A percentile compares a stretch with the other conserved stretches of the same genome.
Conservation (phyloP, 306 rosid species). For the Trichosanthes truncata region DNA sequence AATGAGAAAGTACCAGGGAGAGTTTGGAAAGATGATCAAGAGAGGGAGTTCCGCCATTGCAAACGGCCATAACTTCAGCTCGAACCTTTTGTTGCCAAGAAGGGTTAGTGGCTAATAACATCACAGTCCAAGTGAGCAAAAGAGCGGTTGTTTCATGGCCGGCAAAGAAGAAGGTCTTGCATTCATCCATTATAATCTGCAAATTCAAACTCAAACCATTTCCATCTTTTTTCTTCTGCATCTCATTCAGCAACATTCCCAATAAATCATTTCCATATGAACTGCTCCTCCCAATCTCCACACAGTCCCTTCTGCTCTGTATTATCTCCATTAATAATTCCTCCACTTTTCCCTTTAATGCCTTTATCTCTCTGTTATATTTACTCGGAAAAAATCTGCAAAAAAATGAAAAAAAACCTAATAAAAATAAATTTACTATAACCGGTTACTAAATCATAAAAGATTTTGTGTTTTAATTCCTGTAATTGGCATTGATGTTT, state of each 20-base stretch:
- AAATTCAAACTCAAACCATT: constrained; percentile 47
- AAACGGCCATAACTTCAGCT: constrained; percentile 46
- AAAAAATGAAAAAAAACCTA: background rate
- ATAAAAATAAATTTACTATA: too few relatives aligned
- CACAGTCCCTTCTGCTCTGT: constrained; percentile 73
- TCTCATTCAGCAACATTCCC: constrained; percentile 75
- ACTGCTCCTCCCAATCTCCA: constrained; percentile 76
- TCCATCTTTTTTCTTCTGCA: constrained; percentile 41
- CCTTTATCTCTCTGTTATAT: constrained; percentile 85
- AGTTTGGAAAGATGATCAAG: constrained; percentile 71
- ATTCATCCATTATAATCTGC: constrained; percentile 84
- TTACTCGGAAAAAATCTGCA: constrained; percentile 76
- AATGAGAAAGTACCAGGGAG: constrained; percentile 32
- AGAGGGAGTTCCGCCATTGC: constrained; percentile 48
- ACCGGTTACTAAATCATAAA: too few relatives aligned
- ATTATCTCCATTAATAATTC: constrained; percentile 75
- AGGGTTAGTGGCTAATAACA: constrained; percentile 70
- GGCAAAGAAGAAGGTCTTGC: constrained; percentile 96
- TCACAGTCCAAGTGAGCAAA: constrained; percentile 84
- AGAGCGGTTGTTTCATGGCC: constrained; percentile 95
- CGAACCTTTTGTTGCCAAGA: constrained; percentile 77
- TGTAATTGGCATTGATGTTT: too few relatives aligned
- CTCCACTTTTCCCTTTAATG: constrained; percentile 75
- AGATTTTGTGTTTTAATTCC: too few relatives aligned
- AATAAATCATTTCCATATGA: constrained; percentile 72